Percentiles rank a stretch among this genome's conserved stretches.
Evolutionary conservation across 805 yeast genomes (phyloP).

Genomic region (Candida incommunis): DNA sequence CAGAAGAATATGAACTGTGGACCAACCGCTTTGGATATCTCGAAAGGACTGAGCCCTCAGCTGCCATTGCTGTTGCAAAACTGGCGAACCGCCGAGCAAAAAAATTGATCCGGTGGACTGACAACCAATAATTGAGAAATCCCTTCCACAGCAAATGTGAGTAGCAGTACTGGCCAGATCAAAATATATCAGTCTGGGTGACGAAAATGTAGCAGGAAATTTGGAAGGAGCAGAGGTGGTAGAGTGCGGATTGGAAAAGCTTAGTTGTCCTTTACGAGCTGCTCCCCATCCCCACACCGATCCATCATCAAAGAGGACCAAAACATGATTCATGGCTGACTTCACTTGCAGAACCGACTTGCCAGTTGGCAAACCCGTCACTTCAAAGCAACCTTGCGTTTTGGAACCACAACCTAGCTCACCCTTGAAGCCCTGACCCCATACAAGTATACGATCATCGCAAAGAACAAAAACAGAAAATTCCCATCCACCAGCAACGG

Average conservation of each 20-base stretch:
- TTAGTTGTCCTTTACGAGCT: slow-evolving; percentile 44
- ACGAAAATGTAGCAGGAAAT: slow-evolving; percentile 5
- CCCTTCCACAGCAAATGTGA: slow-evolving; percentile 37
- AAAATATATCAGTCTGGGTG: slow-evolving; percentile 7
- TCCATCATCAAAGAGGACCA: slow-evolving; percentile 23
- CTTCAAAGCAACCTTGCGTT: background rate
- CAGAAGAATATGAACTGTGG: slow-evolving; percentile 44
- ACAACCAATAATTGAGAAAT: slow-evolving; percentile 32
- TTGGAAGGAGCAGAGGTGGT: background rate
- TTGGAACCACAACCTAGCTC: slow-evolving; percentile 47
- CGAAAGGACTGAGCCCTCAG: background rate
- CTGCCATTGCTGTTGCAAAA: background rate
- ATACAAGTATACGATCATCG: slow-evolving; percentile 28
- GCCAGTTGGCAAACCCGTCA: slow-evolving; percentile 9
- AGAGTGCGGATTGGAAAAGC: slow-evolving; percentile 5
- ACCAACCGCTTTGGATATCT: slow-evolving; percentile 52
- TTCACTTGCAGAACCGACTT: slow-evolving; percentile 9
- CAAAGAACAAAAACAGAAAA: slow-evolving; percentile 38
- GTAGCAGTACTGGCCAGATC: slow-evolving; percentile 4
- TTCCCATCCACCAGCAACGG: slow-evolving; percentile 71
- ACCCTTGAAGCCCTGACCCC: slow-evolving; percentile 60
- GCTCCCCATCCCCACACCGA: slow-evolving; percentile 54
- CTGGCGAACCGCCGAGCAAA: slow-evolving; percentile 20
- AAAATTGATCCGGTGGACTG: slow-evolving; percentile 7
- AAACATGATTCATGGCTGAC: slow-evolving; percentile 22